Base-by-base conservation (phyloP, 768 basidiomycete genomes). In the Lepiota venenata region DNA sequence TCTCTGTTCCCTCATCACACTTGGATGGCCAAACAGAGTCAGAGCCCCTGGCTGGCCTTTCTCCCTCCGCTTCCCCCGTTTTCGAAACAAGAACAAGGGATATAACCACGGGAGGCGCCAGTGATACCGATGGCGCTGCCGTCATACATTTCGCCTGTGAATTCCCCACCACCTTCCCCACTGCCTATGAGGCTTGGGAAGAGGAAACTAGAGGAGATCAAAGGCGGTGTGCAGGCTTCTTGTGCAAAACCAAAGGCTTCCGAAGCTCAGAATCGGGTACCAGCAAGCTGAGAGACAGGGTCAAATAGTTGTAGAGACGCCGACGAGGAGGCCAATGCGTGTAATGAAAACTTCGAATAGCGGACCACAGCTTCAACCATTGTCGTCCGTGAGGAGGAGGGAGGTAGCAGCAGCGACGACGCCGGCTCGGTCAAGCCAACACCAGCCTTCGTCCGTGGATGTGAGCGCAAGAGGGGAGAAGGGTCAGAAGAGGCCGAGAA, bases 191-290 rank as follows among this genome's bases (percentile, higher is more conserved):
- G 35, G 32, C 20, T 18, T 22, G 32, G 46, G 53, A 55, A 55
- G 53, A 55, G 53, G 40, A 48, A 48, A 38, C 35, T 41, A 27
- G 46, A 55, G 14, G 47, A 55, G 38, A 46, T 54, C 4, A 35
- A 20, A 21, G 10, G 16, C 21, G 37, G 47, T 8, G 11, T 12
- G 21, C 16, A 6, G 22, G 16, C 4, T 27, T 2, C 50, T 15
- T 6, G 5, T 15, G 25, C 22, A 14, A 38, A 16, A 32, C 2
- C 32, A 32, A 32, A 32, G 10, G 32, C 10, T 32, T 20, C 22
- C 10, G 36, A 25, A 27, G 47, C 9, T 11, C 32, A 9, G 32
- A 9, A 7, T 20, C 16, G 11, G 16, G 4, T 9, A 25, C 35
- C n/a, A n/a, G 44, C n/a, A 18, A 9, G 16, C 18, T 35, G 46